These are phyloP conservation scores for Physcomitrellopsis africana DNA, from an alignment of 225 moss, liverwort and hornwort genomes.

Conservation along the genomic window DNA sequence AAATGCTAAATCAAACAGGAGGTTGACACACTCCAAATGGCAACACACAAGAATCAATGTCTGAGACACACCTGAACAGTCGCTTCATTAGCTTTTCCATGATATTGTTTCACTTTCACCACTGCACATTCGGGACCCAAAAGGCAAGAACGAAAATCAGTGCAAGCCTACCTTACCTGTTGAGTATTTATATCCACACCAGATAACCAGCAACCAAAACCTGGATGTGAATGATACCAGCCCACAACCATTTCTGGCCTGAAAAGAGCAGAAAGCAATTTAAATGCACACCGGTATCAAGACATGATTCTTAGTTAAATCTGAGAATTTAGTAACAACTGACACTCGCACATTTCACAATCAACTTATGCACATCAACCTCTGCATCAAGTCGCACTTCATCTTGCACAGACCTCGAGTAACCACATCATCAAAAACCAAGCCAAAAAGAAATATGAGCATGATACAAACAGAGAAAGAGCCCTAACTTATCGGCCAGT, in stretches of 20 bases:
- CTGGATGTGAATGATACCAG: constrained; percentile 99
- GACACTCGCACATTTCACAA: not conserved
- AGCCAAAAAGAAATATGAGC: not conserved
- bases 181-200: constrained; percentile 98
- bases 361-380: not conserved
- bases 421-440: not conserved
- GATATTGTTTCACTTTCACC: not conserved
- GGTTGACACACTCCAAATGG: not conserved
- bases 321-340: constrained; percentile 1
- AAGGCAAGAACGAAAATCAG: not conserved
- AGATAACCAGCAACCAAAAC: constrained; percentile 99
- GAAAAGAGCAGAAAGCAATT: constrained; percentile 3
- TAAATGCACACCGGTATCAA: not conserved
- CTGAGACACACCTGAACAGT: constrained; percentile 82
- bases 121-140: not conserved
- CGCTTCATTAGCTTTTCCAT: constrained; percentile 79
- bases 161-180: constrained; percentile 52
- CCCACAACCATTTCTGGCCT: constrained; percentile 99
- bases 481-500: constrained; percentile 68
- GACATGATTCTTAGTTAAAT: not conserved
- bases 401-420: not conserved
- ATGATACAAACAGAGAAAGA: not conserved
- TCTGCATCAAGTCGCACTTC: not conserved
- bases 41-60: not conserved
- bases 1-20: not conserved